A percentile compares a stretch with the other conserved stretches of the same genome.
Conservation (phyloP, 345 rosid species). For the Isatis tinctoria region DNA sequence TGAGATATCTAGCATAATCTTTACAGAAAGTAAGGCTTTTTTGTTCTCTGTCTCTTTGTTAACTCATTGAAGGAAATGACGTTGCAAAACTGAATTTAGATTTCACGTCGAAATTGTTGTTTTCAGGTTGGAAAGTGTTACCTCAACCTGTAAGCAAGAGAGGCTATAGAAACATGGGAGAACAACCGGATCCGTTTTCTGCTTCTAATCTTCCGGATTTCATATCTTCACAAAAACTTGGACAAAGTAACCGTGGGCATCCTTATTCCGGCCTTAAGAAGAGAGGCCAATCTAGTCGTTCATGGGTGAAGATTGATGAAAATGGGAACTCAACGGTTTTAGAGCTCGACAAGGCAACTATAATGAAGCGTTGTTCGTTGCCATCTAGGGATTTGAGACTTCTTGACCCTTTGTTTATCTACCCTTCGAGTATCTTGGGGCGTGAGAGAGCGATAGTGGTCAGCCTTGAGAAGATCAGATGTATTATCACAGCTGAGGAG, state of each 20-base stretch:
- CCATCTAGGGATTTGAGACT: conserved; percentile 92
- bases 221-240: conserved; percentile 30
- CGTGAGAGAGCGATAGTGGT: conserved; percentile 94
- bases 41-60: background rate
- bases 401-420: conserved; percentile 91
- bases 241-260: conserved; percentile 38
- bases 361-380: conserved; percentile 92
- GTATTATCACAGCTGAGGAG: conserved; percentile 93
- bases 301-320: conserved; percentile 84
- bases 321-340: conserved; percentile 58
- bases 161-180: conserved; percentile 45
- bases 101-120: conserved; percentile 7
- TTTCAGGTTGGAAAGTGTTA: background rate
- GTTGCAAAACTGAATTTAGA: background rate
- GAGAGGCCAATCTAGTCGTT: conserved; percentile 86
- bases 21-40: too few relatives aligned
- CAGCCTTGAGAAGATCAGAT: conserved; percentile 87
- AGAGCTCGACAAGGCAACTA: conserved; percentile 81
- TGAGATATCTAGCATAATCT: background rate
- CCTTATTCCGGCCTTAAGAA: conserved; percentile 57
- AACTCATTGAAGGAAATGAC: background rate
- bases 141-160: background rate
- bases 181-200: conserved; percentile 32
- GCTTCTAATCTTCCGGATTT: conserved; percentile 35
- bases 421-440: conserved; percentile 84